Base-by-base conservation (phyloP, 2,329 filamentous ascomycete species). In the Apiospora phragmitis region DNA sequence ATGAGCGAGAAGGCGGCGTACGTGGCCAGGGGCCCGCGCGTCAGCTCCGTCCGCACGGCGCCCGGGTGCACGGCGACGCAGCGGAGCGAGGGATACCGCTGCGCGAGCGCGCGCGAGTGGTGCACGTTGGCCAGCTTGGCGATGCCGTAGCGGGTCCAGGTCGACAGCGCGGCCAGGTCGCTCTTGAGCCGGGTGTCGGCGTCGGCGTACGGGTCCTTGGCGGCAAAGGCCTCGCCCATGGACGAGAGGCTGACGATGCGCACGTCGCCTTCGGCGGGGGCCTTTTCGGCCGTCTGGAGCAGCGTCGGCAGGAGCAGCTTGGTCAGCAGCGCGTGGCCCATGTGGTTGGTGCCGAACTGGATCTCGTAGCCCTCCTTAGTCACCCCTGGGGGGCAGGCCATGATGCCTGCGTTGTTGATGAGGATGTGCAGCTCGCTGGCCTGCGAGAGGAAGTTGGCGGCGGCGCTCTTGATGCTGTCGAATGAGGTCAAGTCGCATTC, bases 41-140 rank as follows among this genome's bases (percentile, higher is more conserved):
- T 18, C 9, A 69, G 68, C 51, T 65, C 68, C 51, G 68, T 62
- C 38, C 6, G 12, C 16, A 62, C 42, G 16, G 80, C 73, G 3
- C 84, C 84, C 0, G 84, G 84, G 65, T 86, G 84, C 6, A 85
- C 73, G 2, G 83, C 80, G 11, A 85, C 80, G 14, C 80, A 80
- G 35, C 79, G 77, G 24, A 83, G 76, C 35, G 80, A 75, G 1
- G 81, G 81, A 71, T 82, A 79, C 7, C 81, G 81, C 18, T 81
- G 79, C 8, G 82, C 82, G 7, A 85, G 76, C 70, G 83, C 82
- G 0, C 79, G 71, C 9, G 82, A 81, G 71, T 84, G 84, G 45
- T 83, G 75, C 68, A 83, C 80, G 69, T 85, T 85, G 21, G 82
- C 83, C 0, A 80, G 79, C 73, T 85, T 86, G 68, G 82, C 84